These are phyloP conservation scores for Sideroxylon spinosum DNA, from an alignment of 179 eudicot species.

Conservation along the genomic window DNA sequence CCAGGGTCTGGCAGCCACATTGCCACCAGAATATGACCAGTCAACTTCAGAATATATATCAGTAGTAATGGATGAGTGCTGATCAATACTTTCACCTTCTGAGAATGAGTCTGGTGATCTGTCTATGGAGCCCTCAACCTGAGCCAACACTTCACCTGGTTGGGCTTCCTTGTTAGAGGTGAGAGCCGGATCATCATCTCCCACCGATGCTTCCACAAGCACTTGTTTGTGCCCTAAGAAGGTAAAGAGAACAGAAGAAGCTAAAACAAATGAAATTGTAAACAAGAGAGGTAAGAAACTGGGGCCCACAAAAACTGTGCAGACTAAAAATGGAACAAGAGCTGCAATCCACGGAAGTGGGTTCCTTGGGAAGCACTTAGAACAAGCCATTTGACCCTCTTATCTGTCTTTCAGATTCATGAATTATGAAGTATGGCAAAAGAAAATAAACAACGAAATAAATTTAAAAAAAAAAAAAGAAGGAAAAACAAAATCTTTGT, in stretches of 20 bases:
- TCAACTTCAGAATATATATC: constrained; percentile 56
- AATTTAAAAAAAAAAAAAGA: neutral
- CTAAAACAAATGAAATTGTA: constrained; percentile 33
- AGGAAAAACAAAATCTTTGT: neutral
- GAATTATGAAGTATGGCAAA: no score
- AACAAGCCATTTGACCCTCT: constrained; percentile 19
- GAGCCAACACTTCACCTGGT: no score
- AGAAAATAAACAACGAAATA: no score
- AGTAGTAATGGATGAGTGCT: constrained; percentile 28
- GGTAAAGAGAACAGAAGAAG: constrained; percentile 27
- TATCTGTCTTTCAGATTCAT: no score
- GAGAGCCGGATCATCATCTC: no score
- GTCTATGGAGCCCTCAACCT: constrained; percentile 4
- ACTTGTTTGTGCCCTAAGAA: constrained; percentile 25
- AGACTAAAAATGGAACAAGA: constrained; percentile 29
- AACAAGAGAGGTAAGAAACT: constrained; percentile 24
- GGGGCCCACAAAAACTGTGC: constrained; percentile 30
- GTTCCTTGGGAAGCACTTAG: constrained; percentile 24
- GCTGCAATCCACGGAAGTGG: constrained; percentile 39
- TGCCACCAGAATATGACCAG: constrained; percentile 14
- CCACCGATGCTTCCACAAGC: no score
- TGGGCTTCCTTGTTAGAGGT: no score
- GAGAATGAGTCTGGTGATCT: constrained; percentile 32
- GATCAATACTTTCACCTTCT: constrained; percentile 47
- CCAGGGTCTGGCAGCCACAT: no score